Percentiles rank a stretch among this genome's conserved stretches.
These are phyloP conservation scores for Tetradesmus lagerheimii DNA, from an alignment of 139 green algal species.

Conservation along the genomic window DNA sequence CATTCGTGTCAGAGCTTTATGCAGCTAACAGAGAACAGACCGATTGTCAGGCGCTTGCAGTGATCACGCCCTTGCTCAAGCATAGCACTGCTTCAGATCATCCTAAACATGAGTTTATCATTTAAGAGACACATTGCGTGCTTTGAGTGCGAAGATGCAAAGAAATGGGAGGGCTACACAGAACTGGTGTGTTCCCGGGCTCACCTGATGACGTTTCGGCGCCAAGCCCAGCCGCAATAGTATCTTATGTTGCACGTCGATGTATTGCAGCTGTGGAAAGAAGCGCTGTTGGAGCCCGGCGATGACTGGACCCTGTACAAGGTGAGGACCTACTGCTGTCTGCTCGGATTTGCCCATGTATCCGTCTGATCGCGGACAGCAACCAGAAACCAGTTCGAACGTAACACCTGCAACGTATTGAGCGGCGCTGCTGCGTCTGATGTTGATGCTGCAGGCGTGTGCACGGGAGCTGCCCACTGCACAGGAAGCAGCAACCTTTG, in stretches of 20 bases:
- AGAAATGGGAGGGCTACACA: conserved; percentile 51
- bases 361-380: background rate
- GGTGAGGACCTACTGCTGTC: conserved; percentile 16
- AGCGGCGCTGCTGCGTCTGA: background rate
- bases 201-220: background rate
- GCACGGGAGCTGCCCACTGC: conserved; percentile 48
- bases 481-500: conserved; percentile 35
- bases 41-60: background rate
- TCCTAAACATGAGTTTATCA: background rate
- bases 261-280: conserved; percentile 35
- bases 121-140: background rate
- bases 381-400: background rate
- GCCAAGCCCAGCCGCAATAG: background rate
- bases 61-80: background rate
- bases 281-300: conserved; percentile 7
- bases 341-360: background rate
- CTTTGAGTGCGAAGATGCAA: conserved; percentile 42
- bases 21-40: no score
- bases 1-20: no score
- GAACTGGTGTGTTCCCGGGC: conserved; percentile 17
- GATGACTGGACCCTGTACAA: conserved; percentile 33
- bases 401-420: no score
- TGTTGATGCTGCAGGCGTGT: conserved; percentile 23
- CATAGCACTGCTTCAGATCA: background rate
- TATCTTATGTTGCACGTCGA: background rate